Evolutionary conservation across 345 rosid genomes (phyloP), one percentile per base, ranked within the genome.

Genomic region (Microcos paniculata): DNA sequence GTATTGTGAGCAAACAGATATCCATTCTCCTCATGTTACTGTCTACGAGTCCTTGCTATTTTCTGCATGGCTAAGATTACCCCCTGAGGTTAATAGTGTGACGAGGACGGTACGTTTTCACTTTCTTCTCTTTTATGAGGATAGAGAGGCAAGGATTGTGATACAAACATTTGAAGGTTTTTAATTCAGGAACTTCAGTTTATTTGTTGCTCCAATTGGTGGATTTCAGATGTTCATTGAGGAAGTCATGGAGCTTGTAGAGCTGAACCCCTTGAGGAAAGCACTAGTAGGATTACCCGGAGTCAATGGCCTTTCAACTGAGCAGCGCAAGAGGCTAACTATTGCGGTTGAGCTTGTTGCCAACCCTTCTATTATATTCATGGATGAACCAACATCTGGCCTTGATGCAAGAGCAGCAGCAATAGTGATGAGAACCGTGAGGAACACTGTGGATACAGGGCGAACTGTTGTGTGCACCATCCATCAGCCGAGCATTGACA

Each of bases 321-420:
- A 86, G 74, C 91, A 86, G 75, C 84, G 89, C 49, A 90, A 88
- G 72, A 82, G 94, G 85, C 78, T 90, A 70, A 90, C 94, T 2
- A 83, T 88, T 59, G 94, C 91, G 1, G 91, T 88, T 21, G 91
- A 90, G 78, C 91, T 88, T 14, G 89, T 88, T 7, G 87, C 91
- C 28, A 90, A 90, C 73, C 94, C 94, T 3, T 85, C 89, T 1
- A 88, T 90, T 72, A 90, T 86, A 61, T 90, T 90, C 82, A 86
- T 90, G 91, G 94, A 88, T 30, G 91, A 90, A 66, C 93, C 93
- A 49, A 90, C 93, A 33, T 85, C 91, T 7, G 91, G 89, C 40
- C 87, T 88, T 51, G 91, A 89, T 83, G 93, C 93, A 14, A 85
- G 90, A 52, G 93, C 91, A 2, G 91, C 93, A 18, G 91, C 91